Percentiles rank a stretch among this genome's conserved stretches.
phyloP scores from a whole-genome alignment of 345 rosid species.

The Melastoma malabathricum region DNA sequence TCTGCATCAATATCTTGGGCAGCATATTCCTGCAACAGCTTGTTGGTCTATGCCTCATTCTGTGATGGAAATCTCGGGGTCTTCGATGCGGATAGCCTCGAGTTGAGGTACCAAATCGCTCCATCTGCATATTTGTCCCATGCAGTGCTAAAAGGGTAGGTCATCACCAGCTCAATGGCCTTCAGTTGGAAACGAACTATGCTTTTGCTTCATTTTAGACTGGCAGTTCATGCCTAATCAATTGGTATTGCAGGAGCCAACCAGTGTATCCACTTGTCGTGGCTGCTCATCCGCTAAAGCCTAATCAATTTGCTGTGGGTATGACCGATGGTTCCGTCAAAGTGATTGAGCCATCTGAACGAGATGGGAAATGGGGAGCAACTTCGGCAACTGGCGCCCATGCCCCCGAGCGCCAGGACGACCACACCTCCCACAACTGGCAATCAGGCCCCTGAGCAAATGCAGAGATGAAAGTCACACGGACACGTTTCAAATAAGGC shows the following conservation, averaged over 20 bases:
- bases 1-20: slow-evolving; percentile 41
- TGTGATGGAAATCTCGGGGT: slow-evolving; percentile 42
- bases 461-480: slow-evolving; percentile 23
- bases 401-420: slow-evolving; percentile 27
- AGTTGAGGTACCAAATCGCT: slow-evolving; percentile 29
- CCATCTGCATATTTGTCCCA: slow-evolving; percentile 27
- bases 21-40: slow-evolving; percentile 51
- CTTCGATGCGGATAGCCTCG: slow-evolving; percentile 28
- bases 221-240: slow-evolving; percentile 1
- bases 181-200: neutral
- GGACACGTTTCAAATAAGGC: slow-evolving; percentile 1
- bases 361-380: slow-evolving; percentile 44
- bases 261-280: slow-evolving; percentile 33
- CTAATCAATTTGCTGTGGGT: slow-evolving; percentile 57
- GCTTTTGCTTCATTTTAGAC: neutral
- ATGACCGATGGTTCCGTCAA: slow-evolving; percentile 49
- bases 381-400: slow-evolving; percentile 17
- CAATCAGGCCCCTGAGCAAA: slow-evolving; percentile 23
- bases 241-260: slow-evolving; percentile 16
- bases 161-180: neutral
- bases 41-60: slow-evolving; percentile 39
- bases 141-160: slow-evolving; percentile 17
- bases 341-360: slow-evolving; percentile 52
- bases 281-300: slow-evolving; percentile 62
- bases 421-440: slow-evolving; percentile 27